Evolutionary conservation across 2,329 filamentous ascomycete genomes (phyloP), one percentile per base, ranked within the genome.

Genomic region (Lecanicillium sp.): DNA sequence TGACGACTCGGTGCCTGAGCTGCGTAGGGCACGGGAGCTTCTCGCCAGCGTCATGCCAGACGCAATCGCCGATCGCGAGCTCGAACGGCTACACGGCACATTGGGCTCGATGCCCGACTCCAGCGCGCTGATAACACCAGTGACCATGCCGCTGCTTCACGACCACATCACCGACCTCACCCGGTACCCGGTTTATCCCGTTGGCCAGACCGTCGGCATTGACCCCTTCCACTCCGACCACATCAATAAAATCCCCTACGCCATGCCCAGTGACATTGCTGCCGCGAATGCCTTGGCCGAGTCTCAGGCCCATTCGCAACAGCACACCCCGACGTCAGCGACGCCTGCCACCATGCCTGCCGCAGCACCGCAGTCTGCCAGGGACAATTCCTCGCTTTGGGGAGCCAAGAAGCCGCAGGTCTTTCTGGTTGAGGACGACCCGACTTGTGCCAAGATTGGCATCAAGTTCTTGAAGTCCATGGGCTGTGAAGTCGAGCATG

Each of bases 181-280:
- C 43, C 65, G 74, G 32, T 74, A 77, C 46, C 75, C 94, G 39
- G 88, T 96, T 9, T 97, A 96, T 56, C 89, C 90, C 0, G 87
- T 94, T 13, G 89, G 89, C 14, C 80, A 88, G 47, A 92, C 83
- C 1, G 86, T 94, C 48, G 89, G 89, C 38, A 96, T 96, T 48
- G 89, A 96, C 55, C 89, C 90, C 2, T 92, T 94, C 72, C 89
- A 90, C 56, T 84, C 86, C 50, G 89, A 96, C 51, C 88, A 96
- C 55, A 87, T 96, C 55, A 80, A 90, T 64, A 95, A 94, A 57
- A 94, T 96, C 40, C 87, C 89, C 1, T 97, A 95, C 56, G 62
- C 87, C 77, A 61, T 67, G 13, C 71, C 84, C 3, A 87, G 84
- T 42, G 69, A 71, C 36, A 64, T 69, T 3, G 66, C 57, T 33